Evolutionary conservation across 1,284 basidiomycete genomes (phyloP).

Genomic region (Ustilago cynodontis): DNA sequence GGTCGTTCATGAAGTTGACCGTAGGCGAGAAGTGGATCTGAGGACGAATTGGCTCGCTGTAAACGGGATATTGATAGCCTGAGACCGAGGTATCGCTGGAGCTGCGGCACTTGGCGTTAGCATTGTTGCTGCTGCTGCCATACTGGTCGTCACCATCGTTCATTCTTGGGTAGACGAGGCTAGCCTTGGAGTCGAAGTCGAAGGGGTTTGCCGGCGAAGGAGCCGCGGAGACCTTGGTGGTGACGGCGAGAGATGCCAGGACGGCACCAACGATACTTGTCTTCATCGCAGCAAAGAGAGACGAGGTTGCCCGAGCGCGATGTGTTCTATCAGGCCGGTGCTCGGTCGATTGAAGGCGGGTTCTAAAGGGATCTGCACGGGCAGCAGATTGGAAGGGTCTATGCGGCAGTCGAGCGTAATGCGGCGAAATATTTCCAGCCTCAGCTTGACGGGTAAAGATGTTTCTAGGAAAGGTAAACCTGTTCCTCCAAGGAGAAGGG

Average conservation of each 20-base stretch:
- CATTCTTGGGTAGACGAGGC: slow-evolving; percentile 26
- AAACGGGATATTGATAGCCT: slow-evolving; percentile 31
- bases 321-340: not conserved
- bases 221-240: slow-evolving; percentile 25
- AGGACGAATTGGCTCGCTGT: slow-evolving; percentile 51
- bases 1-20: slow-evolving; percentile 72
- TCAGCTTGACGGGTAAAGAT: not conserved
- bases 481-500: not conserved
- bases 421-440: not conserved
- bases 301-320: not conserved
- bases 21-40: slow-evolving; percentile 64
- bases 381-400: slow-evolving; percentile 6
- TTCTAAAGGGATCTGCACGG: slow-evolving; percentile 7
- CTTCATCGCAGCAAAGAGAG: slow-evolving; percentile 24
- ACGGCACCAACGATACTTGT: slow-evolving; percentile 18
- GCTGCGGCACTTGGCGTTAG: slow-evolving; percentile 29
- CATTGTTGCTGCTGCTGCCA: slow-evolving; percentile 16
- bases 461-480: not conserved
- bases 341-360: not conserved
- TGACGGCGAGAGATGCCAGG: slow-evolving; percentile 26
- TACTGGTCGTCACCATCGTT: slow-evolving; percentile 9
- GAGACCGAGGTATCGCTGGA: slow-evolving; percentile 41
- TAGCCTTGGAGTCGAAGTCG: slow-evolving; percentile 15
- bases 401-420: slow-evolving; percentile 15
- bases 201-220: slow-evolving; percentile 36